Evolutionary conservation across 1,284 basidiomycete species (phyloP), one percentile per base, ranked within the genome.

Genomic region (Peniophora sp.): DNA sequence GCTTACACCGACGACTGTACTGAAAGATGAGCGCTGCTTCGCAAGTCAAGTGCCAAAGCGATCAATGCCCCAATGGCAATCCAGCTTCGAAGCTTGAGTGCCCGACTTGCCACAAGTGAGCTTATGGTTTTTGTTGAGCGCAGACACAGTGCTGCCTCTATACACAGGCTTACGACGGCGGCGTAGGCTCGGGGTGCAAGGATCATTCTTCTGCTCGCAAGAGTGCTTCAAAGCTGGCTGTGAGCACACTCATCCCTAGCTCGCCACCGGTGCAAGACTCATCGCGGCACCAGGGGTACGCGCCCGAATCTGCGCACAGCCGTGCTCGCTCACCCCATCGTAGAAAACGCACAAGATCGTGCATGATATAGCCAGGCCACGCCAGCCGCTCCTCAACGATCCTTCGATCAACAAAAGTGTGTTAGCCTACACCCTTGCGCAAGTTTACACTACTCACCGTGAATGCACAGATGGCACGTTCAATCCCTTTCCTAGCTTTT

Each of bases 201-300:
- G 88, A 14, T 91, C 88, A 25, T 88, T 86, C 64, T 92, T 90
- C 66, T 92, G 89, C 56, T 79, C 80, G 14, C 89, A 92, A 63
- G 85, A 87, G 52, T 92, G 89, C 69, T 92, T 92, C 76, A 92
- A 91, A 65, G 73, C 80, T 46, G 82, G 77, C 63, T 92, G 89
- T 90, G 65, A 71, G 86, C 27, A 32, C 12, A 32, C 27, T 32
- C 27, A 32, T 32, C 27, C 73, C 20, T 19, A 8, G 17, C 25
- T 41, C 52, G 45, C 23, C n/a, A 44, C 52, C 27, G 50, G 41
- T 41, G 46, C 48, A 45, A 32, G 45, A 19, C 49, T 22, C 47
- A 32, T 23, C 27, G 17, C 32, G 27, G 9, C 23, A 12, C 17
- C 27, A 36, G 12, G n/a, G 50, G 49, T 17, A 52, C 38, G 5